Evolutionary conservation across 805 yeast genomes (phyloP), one percentile per base, ranked within the genome.

Genomic region (Wickerhamomyces chaumierensis): DNA sequence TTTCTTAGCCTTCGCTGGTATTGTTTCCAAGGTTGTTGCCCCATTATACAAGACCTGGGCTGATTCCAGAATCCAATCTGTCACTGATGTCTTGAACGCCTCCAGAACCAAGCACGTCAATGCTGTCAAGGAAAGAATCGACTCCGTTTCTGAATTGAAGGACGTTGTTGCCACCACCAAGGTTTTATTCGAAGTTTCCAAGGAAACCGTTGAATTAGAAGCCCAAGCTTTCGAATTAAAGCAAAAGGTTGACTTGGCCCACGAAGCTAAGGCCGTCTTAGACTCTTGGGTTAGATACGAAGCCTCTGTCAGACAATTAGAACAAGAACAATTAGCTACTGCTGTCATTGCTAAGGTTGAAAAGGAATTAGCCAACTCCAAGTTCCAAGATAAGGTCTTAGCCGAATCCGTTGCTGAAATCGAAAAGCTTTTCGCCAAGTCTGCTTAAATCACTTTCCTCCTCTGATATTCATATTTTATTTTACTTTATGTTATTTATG

Each of bases 271-370:
- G 71, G 69, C 92, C 42, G 95, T 90, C 44, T 78, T 92, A 61
- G 98, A 92, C 69, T 86, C 97, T 14, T 92, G 98, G 98, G 96
- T 88, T 55, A 85, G 97, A 77, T 84, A 83, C 67, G 98, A 92
- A 73, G 81, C 85, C 52, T 87, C 86, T 62, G 92, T 88, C 52
- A 90, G 96, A 72, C 95, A 86, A 72, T 68, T 78, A 60, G 95
- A 92, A 74, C 98, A 92, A 74, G 75, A 79, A 66, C 95, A 85
- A 66, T 78, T 92, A 56, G 78, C 94, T 51, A 68, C 82, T 58
- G 57, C 87, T 42, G 95, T 92, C 48, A 83, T 87, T 61, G 69
- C 87, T 39, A 87, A 85, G 71, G 92, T 90, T 56, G 78, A 84
- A 72, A 67, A 80, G 63, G 92, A 86, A 67, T 65, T 92, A 53